phyloP scores from a whole-genome alignment of 805 yeast genomes.

The Metschnikowia hibisci region DNA sequence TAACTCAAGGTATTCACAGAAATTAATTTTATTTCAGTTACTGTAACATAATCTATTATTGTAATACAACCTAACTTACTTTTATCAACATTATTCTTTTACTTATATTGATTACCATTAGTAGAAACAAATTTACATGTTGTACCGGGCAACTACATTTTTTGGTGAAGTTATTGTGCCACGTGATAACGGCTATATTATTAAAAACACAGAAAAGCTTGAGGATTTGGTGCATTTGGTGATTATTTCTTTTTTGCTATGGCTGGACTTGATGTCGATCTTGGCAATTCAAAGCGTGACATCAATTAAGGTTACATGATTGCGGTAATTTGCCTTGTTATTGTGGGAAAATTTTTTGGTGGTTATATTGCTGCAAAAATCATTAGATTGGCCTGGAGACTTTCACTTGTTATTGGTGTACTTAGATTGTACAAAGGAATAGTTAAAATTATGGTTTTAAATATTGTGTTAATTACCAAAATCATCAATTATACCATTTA shows the following conservation, averaged over 20 bases:
- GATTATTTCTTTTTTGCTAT: slow-evolving; percentile 78
- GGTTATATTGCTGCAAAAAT: slow-evolving; percentile 62
- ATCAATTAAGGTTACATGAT: slow-evolving; percentile 75
- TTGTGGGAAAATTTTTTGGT: slow-evolving; percentile 63
- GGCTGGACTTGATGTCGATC: slow-evolving; percentile 69
- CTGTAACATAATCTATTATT: no score
- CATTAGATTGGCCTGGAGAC: slow-evolving; percentile 66
- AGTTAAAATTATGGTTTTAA: slow-evolving; percentile 76
- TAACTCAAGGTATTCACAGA: no score
- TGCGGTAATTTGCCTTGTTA: slow-evolving; percentile 63
- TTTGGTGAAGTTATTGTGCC: slow-evolving; percentile 78
- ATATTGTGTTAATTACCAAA: slow-evolving; percentile 67
- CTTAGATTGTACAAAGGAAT: slow-evolving; percentile 88
- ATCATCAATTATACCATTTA: slow-evolving; percentile 62
- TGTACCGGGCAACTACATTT: no score
- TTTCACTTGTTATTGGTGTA: slow-evolving; percentile 70
- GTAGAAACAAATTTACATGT: no score
- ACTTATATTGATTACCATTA: no score
- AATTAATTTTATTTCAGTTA: no score
- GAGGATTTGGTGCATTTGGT: slow-evolving; percentile 74
- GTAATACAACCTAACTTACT: no score
- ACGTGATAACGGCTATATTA: slow-evolving; percentile 68
- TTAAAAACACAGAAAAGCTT: slow-evolving; percentile 65
- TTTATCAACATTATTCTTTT: no score
- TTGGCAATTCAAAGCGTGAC: slow-evolving; percentile 62